phyloP scores from a whole-genome alignment of 164 flowering plant genomes.

The Nelumbo lutea region DNA sequence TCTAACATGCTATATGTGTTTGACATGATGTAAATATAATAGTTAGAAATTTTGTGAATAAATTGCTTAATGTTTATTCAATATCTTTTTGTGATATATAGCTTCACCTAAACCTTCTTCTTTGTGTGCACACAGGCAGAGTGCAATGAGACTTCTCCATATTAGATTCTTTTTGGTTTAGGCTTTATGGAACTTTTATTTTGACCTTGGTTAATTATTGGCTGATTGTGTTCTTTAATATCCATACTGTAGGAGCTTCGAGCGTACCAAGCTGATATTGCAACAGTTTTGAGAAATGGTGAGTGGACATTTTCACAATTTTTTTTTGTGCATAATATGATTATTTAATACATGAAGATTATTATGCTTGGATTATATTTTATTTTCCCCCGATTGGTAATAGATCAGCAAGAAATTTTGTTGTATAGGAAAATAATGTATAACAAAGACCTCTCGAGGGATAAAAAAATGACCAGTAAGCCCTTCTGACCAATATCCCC shows the following conservation, averaged over 20 bases:
- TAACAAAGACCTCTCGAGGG: too few relatives aligned
- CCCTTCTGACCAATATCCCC: too few relatives aligned
- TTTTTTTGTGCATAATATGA: background rate
- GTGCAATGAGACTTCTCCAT: background rate
- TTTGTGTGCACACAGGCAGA: background rate
- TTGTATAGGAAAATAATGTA: too few relatives aligned
- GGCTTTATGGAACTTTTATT: background rate
- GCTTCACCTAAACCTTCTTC: background rate
- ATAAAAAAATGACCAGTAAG: too few relatives aligned
- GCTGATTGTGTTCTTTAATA: constrained; percentile 18
- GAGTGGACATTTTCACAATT: constrained; percentile 7
- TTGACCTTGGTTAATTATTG: background rate
- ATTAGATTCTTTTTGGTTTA: too few relatives aligned
- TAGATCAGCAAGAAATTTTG: too few relatives aligned
- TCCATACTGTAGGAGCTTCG: constrained; percentile 72
- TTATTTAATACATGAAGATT: background rate
- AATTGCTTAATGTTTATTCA: background rate
- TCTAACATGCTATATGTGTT: background rate
- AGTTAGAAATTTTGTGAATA: background rate
- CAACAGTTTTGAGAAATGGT: constrained; percentile 93
- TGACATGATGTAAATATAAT: background rate
- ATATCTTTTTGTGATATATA: background rate
- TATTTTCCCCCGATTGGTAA: too few relatives aligned
- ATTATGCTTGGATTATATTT: constrained; percentile 3
- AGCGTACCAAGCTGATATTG: constrained; percentile 98